These are phyloP conservation scores for Lantana camara DNA, from an alignment of 257 asterid species.

Conservation along the genomic window DNA sequence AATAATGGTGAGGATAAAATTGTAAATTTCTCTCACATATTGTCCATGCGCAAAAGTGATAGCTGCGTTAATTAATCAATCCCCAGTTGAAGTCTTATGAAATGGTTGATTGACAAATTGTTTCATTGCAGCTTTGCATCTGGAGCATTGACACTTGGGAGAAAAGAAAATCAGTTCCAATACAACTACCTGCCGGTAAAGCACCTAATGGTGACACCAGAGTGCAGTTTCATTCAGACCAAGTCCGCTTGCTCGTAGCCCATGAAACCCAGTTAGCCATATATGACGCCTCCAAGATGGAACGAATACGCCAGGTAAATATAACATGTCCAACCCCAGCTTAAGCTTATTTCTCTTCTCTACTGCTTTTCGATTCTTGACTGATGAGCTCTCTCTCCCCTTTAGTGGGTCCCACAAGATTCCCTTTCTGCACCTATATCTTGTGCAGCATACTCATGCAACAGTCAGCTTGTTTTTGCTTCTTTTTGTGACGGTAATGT, in stretches of 20 bases:
- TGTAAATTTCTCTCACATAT: not conserved
- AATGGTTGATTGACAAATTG: conserved; percentile 13
- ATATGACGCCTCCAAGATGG: conserved; percentile 92
- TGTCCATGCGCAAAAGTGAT: no score
- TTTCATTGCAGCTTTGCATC: conserved; percentile 61
- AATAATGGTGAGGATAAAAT: conserved; percentile 4
- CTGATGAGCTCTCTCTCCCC: conserved; percentile 27
- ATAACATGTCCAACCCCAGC: not conserved
- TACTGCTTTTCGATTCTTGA: not conserved
- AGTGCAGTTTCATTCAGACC: conserved; percentile 90
- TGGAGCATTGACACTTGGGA: conserved; percentile 99
- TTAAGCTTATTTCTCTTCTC: not conserved
- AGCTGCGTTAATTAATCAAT: no score
- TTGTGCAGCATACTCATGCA: conserved; percentile 91
- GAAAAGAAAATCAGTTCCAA: conserved; percentile 72
- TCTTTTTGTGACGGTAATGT: conserved; percentile 82
- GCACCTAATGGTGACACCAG: conserved; percentile 89
- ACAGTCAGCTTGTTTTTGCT: conserved; percentile 85
- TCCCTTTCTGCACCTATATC: conserved; percentile 87
- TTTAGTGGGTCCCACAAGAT: conserved; percentile 97
- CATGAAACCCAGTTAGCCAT: conserved; percentile 92
- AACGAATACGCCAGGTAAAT: conserved; percentile 81
- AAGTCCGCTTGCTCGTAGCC: conserved; percentile 75
- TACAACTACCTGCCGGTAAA: conserved; percentile 91
- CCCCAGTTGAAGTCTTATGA: no score